These are phyloP conservation scores for Fusarium incarnatum DNA, from an alignment of 2,329 filamentous ascomycete species.

Conservation along the genomic window DNA sequence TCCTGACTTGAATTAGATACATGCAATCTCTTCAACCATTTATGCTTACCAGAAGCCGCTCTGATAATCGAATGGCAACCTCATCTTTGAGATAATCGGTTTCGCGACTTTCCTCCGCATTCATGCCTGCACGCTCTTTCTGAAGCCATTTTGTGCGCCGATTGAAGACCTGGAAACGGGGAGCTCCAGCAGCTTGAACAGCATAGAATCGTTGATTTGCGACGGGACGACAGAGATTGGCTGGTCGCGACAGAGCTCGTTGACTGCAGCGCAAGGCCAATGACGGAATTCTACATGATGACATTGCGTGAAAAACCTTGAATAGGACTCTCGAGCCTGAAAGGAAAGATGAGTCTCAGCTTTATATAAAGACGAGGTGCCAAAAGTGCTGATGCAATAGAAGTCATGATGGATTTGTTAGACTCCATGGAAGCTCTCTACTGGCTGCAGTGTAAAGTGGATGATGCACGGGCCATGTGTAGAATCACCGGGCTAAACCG, in stretches of 20 bases:
- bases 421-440: slow-evolving; percentile 33
- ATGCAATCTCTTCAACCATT: neutral
- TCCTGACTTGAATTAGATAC: slow-evolving; percentile 66
- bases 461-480: slow-evolving; percentile 38
- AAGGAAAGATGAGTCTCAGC: neutral
- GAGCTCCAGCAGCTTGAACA: slow-evolving; percentile 79
- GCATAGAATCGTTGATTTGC: slow-evolving; percentile 72
- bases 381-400: slow-evolving; percentile 35
- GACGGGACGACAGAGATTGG: slow-evolving; percentile 26
- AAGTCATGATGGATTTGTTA: slow-evolving; percentile 46
- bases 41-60: slow-evolving; percentile 77
- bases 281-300: slow-evolving; percentile 44
- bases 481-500: slow-evolving; percentile 24
- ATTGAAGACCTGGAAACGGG: slow-evolving; percentile 92
- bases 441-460: slow-evolving; percentile 33
- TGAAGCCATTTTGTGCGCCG: slow-evolving; percentile 88
- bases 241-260: slow-evolving; percentile 36
- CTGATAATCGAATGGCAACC: slow-evolving; percentile 84
- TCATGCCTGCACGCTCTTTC: slow-evolving; percentile 83
- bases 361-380: slow-evolving; percentile 14
- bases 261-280: slow-evolving; percentile 45
- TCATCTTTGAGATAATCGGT: slow-evolving; percentile 96
- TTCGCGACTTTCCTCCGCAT: slow-evolving; percentile 77
- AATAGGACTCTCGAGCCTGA: slow-evolving; percentile 17
- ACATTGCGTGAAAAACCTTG: slow-evolving; percentile 47